Evolutionary conservation across 495 filamentous ascomycete genomes (phyloP).

Genomic region (Aspergillus cavernicola): DNA sequence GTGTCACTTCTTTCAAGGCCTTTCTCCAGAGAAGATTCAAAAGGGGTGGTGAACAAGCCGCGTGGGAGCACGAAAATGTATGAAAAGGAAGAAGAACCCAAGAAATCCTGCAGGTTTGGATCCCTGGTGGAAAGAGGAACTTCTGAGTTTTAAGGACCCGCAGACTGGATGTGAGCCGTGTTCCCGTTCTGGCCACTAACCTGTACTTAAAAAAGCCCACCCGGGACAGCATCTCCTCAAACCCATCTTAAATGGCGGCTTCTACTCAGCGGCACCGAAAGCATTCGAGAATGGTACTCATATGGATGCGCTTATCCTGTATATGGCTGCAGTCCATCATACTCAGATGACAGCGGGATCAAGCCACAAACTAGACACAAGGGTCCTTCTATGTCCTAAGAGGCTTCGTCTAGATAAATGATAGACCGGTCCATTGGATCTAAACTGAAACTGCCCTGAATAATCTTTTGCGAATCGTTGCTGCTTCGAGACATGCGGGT

Average conservation of each 20-base stretch:
- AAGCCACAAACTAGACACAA: conserved; percentile 1
- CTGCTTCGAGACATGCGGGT: background rate
- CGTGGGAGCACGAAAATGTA: background rate
- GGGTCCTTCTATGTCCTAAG: background rate
- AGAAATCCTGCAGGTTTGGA: conserved; percentile 1
- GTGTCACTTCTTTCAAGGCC: conserved; percentile 17
- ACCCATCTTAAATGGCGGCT: no score
- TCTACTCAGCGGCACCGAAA: no score
- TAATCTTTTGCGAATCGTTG: background rate
- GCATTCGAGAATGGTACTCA: no score
- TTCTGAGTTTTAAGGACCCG: background rate
- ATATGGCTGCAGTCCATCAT: background rate
- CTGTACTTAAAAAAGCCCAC: background rate
- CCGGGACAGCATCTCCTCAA: background rate
- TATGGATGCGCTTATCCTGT: background rate
- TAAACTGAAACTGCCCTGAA: background rate
- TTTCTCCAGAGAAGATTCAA: conserved; percentile 2
- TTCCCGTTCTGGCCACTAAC: background rate
- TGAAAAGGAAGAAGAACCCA: conserved; percentile 3
- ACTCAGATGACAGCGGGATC: background rate
- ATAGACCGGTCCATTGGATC: background rate
- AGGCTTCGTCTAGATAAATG: background rate
- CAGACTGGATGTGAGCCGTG: background rate
- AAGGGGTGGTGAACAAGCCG: conserved; percentile 21
- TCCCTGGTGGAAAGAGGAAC: background rate